Percentiles rank a stretch among this genome's conserved stretches.
Conservation (phyloP, 371 early-diverging fungal species). For the Mortierella sp. region DNA sequence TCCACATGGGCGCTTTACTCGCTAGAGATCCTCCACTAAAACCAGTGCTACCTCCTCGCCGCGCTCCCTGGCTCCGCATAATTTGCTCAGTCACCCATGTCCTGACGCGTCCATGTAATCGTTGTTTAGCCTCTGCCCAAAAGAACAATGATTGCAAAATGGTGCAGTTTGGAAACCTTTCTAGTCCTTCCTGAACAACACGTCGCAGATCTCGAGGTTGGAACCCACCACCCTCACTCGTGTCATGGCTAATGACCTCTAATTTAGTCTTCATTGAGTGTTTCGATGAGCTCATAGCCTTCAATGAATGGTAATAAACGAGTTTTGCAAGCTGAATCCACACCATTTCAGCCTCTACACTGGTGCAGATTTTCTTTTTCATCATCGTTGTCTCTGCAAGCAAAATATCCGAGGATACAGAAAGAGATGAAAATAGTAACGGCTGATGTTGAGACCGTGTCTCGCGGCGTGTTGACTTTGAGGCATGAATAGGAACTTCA, state of each 20-base stretch:
- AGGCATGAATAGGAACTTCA: background rate
- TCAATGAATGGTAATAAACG: constrained; percentile 38
- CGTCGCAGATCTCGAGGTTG: constrained; percentile 67
- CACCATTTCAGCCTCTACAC: constrained; percentile 39
- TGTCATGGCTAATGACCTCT: background rate
- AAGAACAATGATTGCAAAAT: constrained; percentile 70
- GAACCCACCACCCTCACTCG: constrained; percentile 41
- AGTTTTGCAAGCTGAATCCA: constrained; percentile 50
- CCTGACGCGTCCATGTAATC: constrained; percentile 75
- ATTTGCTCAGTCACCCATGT: constrained; percentile 59
- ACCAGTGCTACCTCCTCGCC: constrained; percentile 29
- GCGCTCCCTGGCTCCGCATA: constrained; percentile 27
- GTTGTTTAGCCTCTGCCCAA: constrained; percentile 76
- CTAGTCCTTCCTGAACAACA: constrained; percentile 61
- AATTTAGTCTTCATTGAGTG: background rate
- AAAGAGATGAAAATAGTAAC: constrained; percentile 5
- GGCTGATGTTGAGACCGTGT: constrained; percentile 4
- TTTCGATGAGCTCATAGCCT: constrained; percentile 4
- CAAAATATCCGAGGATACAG: constrained; percentile 11
- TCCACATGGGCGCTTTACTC: constrained; percentile 60
- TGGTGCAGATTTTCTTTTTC: constrained; percentile 32
- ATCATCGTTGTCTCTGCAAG: constrained; percentile 7
- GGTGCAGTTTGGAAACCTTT: constrained; percentile 71
- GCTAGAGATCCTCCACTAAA: constrained; percentile 58
- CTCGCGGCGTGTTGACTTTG: background rate